phyloP scores from a whole-genome alignment of 2,329 filamentous ascomycete species.

The Diaporthe sp. region DNA sequence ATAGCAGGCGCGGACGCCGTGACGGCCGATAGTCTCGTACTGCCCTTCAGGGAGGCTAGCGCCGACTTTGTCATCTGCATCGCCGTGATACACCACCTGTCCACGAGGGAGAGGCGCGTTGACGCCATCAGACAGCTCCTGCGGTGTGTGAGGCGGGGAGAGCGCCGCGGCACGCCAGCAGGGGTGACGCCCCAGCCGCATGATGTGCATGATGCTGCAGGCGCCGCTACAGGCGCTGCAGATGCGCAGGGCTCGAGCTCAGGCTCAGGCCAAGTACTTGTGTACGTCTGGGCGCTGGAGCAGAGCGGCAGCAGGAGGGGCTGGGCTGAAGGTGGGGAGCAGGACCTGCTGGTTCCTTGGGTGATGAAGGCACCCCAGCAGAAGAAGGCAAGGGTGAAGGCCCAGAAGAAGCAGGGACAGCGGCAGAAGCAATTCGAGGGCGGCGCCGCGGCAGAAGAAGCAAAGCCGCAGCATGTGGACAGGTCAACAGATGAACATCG shows the following conservation, averaged over 20 bases:
- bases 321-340: slow-evolving; percentile 86
- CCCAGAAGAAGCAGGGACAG: slow-evolving; percentile 33
- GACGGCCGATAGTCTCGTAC: slow-evolving; percentile 85
- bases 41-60: slow-evolving; percentile 77
- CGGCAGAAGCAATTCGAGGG: slow-evolving; percentile 3
- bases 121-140: slow-evolving; percentile 81
- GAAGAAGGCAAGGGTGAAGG: slow-evolving; percentile 36
- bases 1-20: slow-evolving; percentile 71
- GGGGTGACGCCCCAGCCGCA: slow-evolving; percentile 55
- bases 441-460: slow-evolving; percentile 13
- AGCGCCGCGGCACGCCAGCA: slow-evolving; percentile 45
- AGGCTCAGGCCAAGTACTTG: slow-evolving; percentile 71
- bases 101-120: slow-evolving; percentile 79
- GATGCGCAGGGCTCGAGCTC: slow-evolving; percentile 6
- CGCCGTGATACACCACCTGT: slow-evolving; percentile 94
- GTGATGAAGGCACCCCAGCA: slow-evolving; percentile 70
- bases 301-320: slow-evolving; percentile 88
- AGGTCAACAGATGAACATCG: slow-evolving; percentile 30
- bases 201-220: slow-evolving; percentile 27
- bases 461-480: slow-evolving; percentile 16
- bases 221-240: slow-evolving; percentile 15
- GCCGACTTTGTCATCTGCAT: slow-evolving; percentile 93
- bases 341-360: slow-evolving; percentile 98
- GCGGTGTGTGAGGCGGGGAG: slow-evolving; percentile 66
- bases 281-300: slow-evolving; percentile 97